phyloP scores from a whole-genome alignment of 306 rosid genomes.

The Begonia masoniana region DNA sequence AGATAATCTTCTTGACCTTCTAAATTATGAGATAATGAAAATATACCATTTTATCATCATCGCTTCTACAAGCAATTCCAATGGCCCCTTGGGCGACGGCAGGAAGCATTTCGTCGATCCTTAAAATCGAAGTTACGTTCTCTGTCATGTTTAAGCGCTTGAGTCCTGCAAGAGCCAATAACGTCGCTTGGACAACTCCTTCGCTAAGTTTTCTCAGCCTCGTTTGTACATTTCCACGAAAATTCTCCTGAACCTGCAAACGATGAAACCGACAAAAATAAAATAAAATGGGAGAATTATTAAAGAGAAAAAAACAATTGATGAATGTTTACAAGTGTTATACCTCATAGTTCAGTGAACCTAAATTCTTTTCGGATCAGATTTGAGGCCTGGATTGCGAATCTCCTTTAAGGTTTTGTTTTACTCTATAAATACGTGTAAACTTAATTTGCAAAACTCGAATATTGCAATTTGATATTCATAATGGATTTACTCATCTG shows the following conservation, averaged over 20 bases:
- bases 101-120: constrained; percentile 55
- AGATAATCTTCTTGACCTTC: no score
- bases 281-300: background rate
- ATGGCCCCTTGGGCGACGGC: constrained; percentile 69
- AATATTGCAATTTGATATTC: no score
- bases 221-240: constrained; percentile 95
- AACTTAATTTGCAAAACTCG: no score
- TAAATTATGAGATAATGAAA: background rate
- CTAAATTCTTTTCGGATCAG: no score
- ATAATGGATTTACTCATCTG: no score
- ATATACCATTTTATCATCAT: constrained; percentile 64
- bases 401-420: no score
- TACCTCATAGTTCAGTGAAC: no score
- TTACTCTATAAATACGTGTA: no score
- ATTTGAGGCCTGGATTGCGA: no score
- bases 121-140: constrained; percentile 34
- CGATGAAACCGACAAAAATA: background rate
- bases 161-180: constrained; percentile 89
- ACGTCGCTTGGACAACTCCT: constrained; percentile 91
- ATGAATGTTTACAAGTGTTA: no score
- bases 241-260: constrained; percentile 70
- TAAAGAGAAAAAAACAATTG: no score
- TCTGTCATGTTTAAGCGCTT: constrained; percentile 62
- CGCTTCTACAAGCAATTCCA: constrained; percentile 47
- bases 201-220: constrained; percentile 70